Evolutionary conservation across 441 rosid genomes (phyloP), one percentile per base, ranked within the genome.

Genomic region (Erysimum cheiri): DNA sequence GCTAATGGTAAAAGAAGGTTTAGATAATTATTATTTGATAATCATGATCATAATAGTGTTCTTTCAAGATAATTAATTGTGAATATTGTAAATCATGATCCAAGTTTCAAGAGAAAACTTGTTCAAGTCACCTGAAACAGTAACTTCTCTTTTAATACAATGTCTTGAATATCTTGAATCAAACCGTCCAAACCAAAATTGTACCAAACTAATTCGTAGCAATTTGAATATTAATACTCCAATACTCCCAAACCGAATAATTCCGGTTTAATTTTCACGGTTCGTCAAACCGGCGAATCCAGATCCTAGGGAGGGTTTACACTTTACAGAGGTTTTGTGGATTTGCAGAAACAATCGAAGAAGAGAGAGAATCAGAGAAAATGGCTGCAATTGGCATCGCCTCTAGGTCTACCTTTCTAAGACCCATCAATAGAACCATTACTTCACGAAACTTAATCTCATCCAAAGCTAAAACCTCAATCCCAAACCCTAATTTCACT

Each of bases 361-460:
- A 24, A 37, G 28, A 5, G 17, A 59, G 29, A 19, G 22, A 19
- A 19, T 19, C 10, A 4, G 19, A 8, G 35, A 60, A 68, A 77
- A 88, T 84, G 90, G 84, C 81, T 6, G 78, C 79, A 64, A 73
- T 66, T 57, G 55, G 59, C 22, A 67, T 84, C 64, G 88, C 70
- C 1, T 54, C 70, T 35, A 71, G 81, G 8, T 80, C 85, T 8
- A 81, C 81, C 19, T 8, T 43, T 80, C 50, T 81, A 33, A 78
- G 87, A 59, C 69, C 79, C n/a, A 31, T 80, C 28, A 39, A 70
- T 15, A 73, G 78, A 59, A 69, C 68, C 17, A 53, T 67, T 4
- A 50, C 77, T 22, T 2, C 61, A 84, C 83, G 89, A 85, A 79
- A 80, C 78, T 76, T 33, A 85, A 76, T 60, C 87, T 84, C 84